Conservation (phyloP, 2,329 filamentous ascomycete species). For the Pyrenophora seminiperda region DNA sequence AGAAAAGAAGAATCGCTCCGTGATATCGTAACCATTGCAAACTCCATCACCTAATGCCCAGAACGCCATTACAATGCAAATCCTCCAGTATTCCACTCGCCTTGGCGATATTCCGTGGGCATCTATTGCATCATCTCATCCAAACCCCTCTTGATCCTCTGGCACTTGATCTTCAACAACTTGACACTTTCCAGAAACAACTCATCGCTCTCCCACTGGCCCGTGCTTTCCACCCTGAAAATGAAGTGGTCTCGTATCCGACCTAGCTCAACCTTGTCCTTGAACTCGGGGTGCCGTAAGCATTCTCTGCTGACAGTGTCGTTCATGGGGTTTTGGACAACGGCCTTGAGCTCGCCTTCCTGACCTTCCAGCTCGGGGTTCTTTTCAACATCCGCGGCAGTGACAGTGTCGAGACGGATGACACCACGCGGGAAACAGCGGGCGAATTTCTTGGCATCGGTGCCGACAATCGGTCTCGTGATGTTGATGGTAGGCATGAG, state of each 20-base stretch:
- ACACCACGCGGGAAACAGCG: conserved; percentile 89
- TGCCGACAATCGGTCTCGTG: conserved; percentile 78
- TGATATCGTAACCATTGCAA: conserved; percentile 33
- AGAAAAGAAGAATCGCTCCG: conserved; percentile 9
- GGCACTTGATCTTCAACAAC: conserved; percentile 83
- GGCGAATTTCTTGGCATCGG: conserved; percentile 86
- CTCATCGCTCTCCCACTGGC: conserved; percentile 92
- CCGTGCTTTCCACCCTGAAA: conserved; percentile 91
- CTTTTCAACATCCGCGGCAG: conserved; percentile 65
- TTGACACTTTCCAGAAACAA: conserved; percentile 89
- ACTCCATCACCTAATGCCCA: conserved; percentile 17
- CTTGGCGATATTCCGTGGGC: background rate
- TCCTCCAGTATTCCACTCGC: background rate
- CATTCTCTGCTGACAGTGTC: conserved; percentile 96
- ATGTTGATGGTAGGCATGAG: conserved; percentile 89
- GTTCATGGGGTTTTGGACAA: conserved; percentile 85
- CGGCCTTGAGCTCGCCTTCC: conserved; percentile 82
- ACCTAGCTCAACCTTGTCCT: conserved; percentile 92
- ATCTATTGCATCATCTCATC: conserved; percentile 48
- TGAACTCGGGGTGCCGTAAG: conserved; percentile 88
- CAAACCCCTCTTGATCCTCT: conserved; percentile 72
- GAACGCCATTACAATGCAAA: conserved; percentile 36
- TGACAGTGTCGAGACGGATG: conserved; percentile 76
- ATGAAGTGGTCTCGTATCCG: conserved; percentile 95
- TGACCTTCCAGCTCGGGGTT: conserved; percentile 71